A percentile compares a stretch with the other conserved stretches of the same genome.
phyloP scores from a whole-genome alignment of 2,329 filamentous ascomycete species.

The Emmonsia crescens region DNA sequence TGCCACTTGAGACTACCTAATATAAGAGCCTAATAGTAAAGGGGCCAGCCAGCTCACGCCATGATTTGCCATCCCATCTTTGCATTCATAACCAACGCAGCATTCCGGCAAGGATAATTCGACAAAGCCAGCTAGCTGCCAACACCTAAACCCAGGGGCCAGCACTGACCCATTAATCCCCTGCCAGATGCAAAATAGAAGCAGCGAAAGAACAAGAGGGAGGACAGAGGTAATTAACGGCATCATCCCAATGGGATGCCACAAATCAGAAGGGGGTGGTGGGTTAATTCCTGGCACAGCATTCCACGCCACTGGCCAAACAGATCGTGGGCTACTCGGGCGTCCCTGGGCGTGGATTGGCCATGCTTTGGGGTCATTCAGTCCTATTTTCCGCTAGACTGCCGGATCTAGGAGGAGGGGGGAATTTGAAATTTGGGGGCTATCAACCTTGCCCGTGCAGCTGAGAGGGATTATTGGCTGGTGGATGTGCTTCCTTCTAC shows the following conservation, averaged over 20 bases:
- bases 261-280: neutral
- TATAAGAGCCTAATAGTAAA: neutral
- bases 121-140: neutral
- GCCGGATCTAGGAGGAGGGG: neutral
- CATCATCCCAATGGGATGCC: neutral
- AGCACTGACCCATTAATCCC: neutral
- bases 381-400: constrained; percentile 2
- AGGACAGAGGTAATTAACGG: neutral
- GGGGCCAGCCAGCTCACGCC: neutral
- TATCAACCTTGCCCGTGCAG: neutral
- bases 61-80: neutral
- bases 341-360: neutral
- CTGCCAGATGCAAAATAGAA: neutral
- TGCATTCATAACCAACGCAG: neutral
- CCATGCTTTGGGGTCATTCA: neutral
- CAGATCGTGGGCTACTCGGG: neutral
- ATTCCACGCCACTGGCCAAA: neutral
- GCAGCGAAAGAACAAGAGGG: neutral
- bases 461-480: neutral
- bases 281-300: neutral
- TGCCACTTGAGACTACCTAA: neutral
- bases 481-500: neutral
- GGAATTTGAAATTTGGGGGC: neutral
- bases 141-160: neutral
- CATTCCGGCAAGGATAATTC: neutral